Evolutionary conservation across 2,329 filamentous ascomycete species (phyloP), one percentile per base, ranked within the genome.

Genomic region (Aspergillus arachidicola): DNA sequence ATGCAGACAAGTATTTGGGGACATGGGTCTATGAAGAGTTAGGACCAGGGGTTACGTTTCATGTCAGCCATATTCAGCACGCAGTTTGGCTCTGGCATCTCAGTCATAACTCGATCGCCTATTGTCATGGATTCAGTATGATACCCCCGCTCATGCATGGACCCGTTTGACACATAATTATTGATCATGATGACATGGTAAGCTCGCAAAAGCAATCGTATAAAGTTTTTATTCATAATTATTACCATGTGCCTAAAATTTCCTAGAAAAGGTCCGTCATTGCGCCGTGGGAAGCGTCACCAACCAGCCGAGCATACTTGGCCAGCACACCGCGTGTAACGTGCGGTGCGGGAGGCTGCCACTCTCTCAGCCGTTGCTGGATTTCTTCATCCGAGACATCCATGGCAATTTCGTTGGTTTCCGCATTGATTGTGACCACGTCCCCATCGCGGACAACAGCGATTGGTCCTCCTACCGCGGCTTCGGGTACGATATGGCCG

Each of bases 401-500:
- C 81, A 97, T 93, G 63, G 86, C 87, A 59, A 92, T 78, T 36
- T 83, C 78, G 75, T 97, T 96, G 41, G 81, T 87, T 69, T 92
- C 88, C 0, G 94, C 93, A 75, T 95, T 91, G 72, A 98, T 97
- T 4, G 91, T 93, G 58, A 98, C 88, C 30, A 86, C 79, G 77
- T 98, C 94, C 2, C 92, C 94, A 71, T 96, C 86, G 69, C 82
- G 76, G 2, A 97, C 92, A 6, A 96, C 81, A 0, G 91, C 94
- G 73, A 98, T 93, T 0, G 94, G 94, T 0, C 94, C 94, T 19
- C 94, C 94, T 1, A 90, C 89, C 1, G 91, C 92, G 0, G 94
- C 94, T 79, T 98, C 94, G 2, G 94, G 94, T 3, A 91, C 91
- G 16, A 97, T 92, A 73, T 97, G 94, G 0, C 94, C 94, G 19